Percentiles rank a stretch among this genome's conserved stretches.
Evolutionary conservation across 768 basidiomycete genomes (phyloP).

Genomic region (Hericium erinaceus): DNA sequence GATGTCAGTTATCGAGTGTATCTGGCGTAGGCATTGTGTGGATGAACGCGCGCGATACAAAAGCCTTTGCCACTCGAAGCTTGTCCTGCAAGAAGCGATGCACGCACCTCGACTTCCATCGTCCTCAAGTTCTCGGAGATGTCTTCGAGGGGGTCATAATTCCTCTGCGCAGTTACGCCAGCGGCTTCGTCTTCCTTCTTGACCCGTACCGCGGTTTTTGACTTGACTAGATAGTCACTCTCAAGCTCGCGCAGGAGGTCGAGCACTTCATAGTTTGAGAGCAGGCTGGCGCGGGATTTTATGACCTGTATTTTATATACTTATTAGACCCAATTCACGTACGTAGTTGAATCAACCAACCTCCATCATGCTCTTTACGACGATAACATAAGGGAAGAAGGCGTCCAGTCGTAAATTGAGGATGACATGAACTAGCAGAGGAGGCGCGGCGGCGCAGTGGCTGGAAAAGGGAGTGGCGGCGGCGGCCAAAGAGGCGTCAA

Average conservation of each 20-base stretch:
- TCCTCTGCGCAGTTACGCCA: conserved; percentile 23
- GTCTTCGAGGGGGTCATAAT: conserved; percentile 33
- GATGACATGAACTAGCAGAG: not conserved
- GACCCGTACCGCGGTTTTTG: conserved; percentile 60
- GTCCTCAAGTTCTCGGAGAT: conserved; percentile 77
- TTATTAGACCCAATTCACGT: not conserved
- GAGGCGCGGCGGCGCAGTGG: not conserved
- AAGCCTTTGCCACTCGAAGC: no score
- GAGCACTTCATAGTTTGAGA: conserved; percentile 86
- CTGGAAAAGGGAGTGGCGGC: conserved; percentile 6
- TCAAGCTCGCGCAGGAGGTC: conserved; percentile 69
- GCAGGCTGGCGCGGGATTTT: conserved; percentile 64
- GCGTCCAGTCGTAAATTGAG: no score
- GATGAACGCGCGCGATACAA: not conserved
- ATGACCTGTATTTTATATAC: conserved; percentile 46
- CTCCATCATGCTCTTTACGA: conserved; percentile 2
- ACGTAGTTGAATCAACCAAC: not conserved
- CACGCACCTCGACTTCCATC: conserved; percentile 70
- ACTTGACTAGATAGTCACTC: conserved; percentile 56
- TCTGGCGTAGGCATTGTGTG: not conserved
- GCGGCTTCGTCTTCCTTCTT: conserved; percentile 69
- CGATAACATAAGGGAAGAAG: no score
- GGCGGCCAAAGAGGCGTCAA: conserved; percentile 1
- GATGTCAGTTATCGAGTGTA: not conserved
- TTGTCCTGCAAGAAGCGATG: not conserved